Base-by-base conservation (phyloP, 2,329 filamentous ascomycete species). In the Metarhizium robertsii region DNA sequence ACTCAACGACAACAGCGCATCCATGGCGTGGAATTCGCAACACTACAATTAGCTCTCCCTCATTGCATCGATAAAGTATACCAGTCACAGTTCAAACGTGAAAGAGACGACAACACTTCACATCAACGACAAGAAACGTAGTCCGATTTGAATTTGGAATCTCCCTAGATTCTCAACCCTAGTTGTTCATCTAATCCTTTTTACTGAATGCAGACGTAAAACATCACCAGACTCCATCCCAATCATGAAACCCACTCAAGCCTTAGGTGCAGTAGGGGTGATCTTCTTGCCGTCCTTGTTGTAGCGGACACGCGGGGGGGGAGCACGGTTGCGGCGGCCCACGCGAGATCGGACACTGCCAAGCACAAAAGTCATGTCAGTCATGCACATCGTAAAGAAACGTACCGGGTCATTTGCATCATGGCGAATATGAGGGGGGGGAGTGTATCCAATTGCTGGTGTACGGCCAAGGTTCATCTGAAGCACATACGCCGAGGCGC, bases 281-380 rank as follows among this genome's bases (percentile, higher is more conserved):
- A 99, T 86, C 88, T 99, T 99, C 91, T 99, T 99, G 84, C 92
- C 92, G 74, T 99, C 94, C 88, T 97, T 96, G 89, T 99, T 99
- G 90, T 95, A 99, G 72, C 94, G 85, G 71, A 99, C 92, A 75
- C 94, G 86, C 73, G 94, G 94, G 68, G 94, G 94, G 71, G 94
- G 95, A 71, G 92, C 92, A 77, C 94, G 90, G 90, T 99, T 99
- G 80, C 94, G 94, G 77, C 94, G 92, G 71, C 95, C 94, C 73
- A 88, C 92, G 68, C 89, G 85, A 67, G 94, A 99, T 72, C 94
- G 94, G 76, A 99, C 94, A 87, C 94, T 97, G 70, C 66, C 57
- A 29, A 30, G 30, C 13, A 11, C 30, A 30, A 58, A 57, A 51
- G 55, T 55, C 59, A 53, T 69, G 76, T 81, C 71, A 79, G 75